Conservation (phyloP, 768 basidiomycete genomes). For the Psilocybe sp. region DNA sequence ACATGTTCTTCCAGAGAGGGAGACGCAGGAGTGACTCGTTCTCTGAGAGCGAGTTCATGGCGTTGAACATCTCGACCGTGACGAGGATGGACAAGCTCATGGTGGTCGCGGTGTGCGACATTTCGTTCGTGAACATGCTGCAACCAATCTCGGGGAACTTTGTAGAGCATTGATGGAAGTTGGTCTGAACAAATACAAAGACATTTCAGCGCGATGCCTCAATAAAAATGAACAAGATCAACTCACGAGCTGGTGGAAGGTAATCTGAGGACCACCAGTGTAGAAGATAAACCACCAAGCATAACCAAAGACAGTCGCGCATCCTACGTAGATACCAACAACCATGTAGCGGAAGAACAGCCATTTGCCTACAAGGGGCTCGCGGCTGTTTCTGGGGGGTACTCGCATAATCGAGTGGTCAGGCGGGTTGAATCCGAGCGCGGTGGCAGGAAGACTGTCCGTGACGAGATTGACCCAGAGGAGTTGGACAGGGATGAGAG, state of each 20-base stretch:
- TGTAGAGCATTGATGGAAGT: slow-evolving; percentile 90
- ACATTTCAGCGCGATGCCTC: too few relatives aligned
- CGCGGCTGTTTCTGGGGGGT: slow-evolving; percentile 85
- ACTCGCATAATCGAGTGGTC: slow-evolving; percentile 97
- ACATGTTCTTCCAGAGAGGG: slow-evolving; percentile 93
- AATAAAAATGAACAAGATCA: slow-evolving; percentile 1
- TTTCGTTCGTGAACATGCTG: slow-evolving; percentile 89
- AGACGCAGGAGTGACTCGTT: slow-evolving; percentile 89
- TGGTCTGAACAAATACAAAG: slow-evolving; percentile 52
- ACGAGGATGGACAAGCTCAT: slow-evolving; percentile 97
- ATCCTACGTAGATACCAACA: slow-evolving; percentile 90
- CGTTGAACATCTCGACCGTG: slow-evolving; percentile 96
- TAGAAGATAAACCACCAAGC: slow-evolving; percentile 99
- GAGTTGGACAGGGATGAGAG: slow-evolving; percentile 94
- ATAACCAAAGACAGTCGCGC: slow-evolving; percentile 94
- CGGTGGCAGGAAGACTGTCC: slow-evolving; percentile 94
- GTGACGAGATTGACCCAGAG: slow-evolving; percentile 99
- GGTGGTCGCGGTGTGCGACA: slow-evolving; percentile 87
- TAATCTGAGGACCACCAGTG: slow-evolving; percentile 85
- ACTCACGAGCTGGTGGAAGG: slow-evolving; percentile 88
- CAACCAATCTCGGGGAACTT: slow-evolving; percentile 91
- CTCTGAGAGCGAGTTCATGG: slow-evolving; percentile 97
- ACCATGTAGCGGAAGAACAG: slow-evolving; percentile 95
- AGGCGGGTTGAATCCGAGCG: slow-evolving; percentile 95
- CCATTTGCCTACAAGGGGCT: slow-evolving; percentile 91